phyloP scores from a whole-genome alignment of 2,329 filamentous ascomycete genomes.

The Curvularia hawaiiensis region DNA sequence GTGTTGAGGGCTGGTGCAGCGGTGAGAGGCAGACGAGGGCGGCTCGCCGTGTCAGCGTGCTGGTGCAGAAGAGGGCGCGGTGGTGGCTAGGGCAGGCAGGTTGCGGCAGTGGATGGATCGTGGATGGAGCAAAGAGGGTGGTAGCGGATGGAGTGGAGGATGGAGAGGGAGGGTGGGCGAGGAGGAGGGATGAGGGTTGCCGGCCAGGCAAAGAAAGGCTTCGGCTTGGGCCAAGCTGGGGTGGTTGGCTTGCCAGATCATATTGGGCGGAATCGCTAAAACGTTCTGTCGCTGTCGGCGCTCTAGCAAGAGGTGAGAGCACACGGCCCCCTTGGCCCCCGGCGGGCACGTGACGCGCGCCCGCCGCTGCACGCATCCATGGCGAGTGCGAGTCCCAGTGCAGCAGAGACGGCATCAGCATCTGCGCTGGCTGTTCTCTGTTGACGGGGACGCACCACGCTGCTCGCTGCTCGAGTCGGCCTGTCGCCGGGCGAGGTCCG shows the following conservation, averaged over 20 bases:
- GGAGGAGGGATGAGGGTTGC: constrained; percentile 3
- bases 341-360: background rate
- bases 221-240: constrained; percentile 18
- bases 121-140: constrained; percentile 7
- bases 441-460: background rate
- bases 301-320: constrained; percentile 16
- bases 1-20: constrained; percentile 11
- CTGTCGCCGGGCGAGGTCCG: constrained; percentile 6
- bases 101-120: constrained; percentile 8
- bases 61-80: constrained; percentile 9
- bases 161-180: constrained; percentile 10
- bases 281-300: constrained; percentile 16
- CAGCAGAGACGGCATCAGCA: no score
- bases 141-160: constrained; percentile 1
- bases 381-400: no score
- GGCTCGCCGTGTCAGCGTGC: constrained; percentile 19
- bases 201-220: constrained; percentile 18
- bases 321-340: constrained; percentile 10
- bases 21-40: constrained; percentile 11
- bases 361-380: no score
- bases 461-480: background rate
- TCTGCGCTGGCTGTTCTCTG: background rate
- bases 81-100: constrained; percentile 6
- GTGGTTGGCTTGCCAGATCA: constrained; percentile 17
- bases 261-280: constrained; percentile 20